A percentile compares a stretch with the other conserved stretches of the same genome.
These are phyloP conservation scores for Elasticomyces elasticus DNA, from an alignment of 495 filamentous ascomycete species.

Conservation along the genomic window DNA sequence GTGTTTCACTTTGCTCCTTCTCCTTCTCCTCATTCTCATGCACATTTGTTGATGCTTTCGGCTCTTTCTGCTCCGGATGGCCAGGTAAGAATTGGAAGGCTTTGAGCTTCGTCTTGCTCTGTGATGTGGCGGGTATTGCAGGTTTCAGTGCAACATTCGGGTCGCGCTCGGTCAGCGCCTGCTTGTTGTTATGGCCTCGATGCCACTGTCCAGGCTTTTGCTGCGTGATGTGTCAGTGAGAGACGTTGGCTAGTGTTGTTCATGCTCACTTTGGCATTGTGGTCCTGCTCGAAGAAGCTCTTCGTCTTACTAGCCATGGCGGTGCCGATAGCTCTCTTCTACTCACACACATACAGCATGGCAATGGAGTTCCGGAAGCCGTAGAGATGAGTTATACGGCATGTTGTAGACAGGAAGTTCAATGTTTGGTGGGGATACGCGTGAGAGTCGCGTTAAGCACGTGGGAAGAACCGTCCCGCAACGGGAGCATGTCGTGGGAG, in stretches of 20 bases:
- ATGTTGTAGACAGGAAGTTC: too few relatives aligned
- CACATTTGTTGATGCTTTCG: conserved; percentile 28
- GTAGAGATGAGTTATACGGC: too few relatives aligned
- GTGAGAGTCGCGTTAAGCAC: too few relatives aligned
- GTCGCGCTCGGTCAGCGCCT: neutral
- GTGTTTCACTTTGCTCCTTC: neutral
- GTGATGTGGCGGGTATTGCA: conserved; percentile 40
- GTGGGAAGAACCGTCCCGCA: too few relatives aligned
- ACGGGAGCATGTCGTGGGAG: too few relatives aligned
- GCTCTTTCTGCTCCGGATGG: conserved; percentile 15
- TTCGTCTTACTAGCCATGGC: conserved; percentile 36
- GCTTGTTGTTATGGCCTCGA: conserved; percentile 14
- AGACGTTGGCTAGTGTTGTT: neutral
- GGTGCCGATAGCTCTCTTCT: neutral
- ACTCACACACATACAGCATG: too few relatives aligned
- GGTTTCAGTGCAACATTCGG: conserved; percentile 14
- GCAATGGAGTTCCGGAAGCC: too few relatives aligned
- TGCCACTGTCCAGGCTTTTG: conserved; percentile 16
- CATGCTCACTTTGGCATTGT: conserved; percentile 19
- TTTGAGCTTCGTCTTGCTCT: conserved; percentile 50
- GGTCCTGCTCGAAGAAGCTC: conserved; percentile 39
- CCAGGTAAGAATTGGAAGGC: conserved; percentile 44
- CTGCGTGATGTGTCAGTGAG: conserved; percentile 12
- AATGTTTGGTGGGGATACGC: too few relatives aligned
- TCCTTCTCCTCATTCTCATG: conserved; percentile 17